These are phyloP conservation scores for Biscogniauxia sp. DNA, from an alignment of 2,329 filamentous ascomycete species.

Conservation along the genomic window DNA sequence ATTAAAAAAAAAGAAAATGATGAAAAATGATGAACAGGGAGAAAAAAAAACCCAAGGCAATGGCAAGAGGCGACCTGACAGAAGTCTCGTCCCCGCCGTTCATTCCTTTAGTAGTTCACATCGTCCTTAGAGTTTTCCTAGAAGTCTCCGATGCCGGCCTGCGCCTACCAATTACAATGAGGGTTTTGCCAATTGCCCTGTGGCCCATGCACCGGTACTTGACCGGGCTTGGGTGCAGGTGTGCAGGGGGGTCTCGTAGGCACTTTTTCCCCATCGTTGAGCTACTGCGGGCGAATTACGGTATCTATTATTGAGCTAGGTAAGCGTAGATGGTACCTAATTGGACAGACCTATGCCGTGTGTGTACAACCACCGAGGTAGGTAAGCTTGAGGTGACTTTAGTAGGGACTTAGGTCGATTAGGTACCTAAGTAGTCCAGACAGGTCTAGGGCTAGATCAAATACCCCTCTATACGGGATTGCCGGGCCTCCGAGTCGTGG, in stretches of 20 bases:
- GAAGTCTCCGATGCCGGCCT: neutral
- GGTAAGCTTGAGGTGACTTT: no score
- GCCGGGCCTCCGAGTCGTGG: neutral
- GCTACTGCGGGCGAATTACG: neutral
- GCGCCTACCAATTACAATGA: neutral
- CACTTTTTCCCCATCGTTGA: no score
- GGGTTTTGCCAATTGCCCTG: neutral
- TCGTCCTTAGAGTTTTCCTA: neutral
- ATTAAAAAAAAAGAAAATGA: no score
- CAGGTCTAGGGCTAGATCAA: no score
- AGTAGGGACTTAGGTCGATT: no score
- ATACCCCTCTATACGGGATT: neutral
- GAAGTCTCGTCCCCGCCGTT: neutral
- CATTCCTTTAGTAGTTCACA: neutral
- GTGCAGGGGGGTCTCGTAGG: neutral
- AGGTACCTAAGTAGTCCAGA: no score
- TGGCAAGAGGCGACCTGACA: neutral
- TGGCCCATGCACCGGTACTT: neutral
- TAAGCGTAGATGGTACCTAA: neutral
- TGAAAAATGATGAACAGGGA: no score
- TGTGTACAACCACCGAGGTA: neutral
- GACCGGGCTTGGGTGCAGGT: neutral
- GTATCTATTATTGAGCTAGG: neutral
- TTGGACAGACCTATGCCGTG: neutral
- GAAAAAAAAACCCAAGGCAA: neutral